Evolutionary conservation across 2,329 filamentous ascomycete species (phyloP), one percentile per base, ranked within the genome.

Genomic region (Xylariaceae sp.): DNA sequence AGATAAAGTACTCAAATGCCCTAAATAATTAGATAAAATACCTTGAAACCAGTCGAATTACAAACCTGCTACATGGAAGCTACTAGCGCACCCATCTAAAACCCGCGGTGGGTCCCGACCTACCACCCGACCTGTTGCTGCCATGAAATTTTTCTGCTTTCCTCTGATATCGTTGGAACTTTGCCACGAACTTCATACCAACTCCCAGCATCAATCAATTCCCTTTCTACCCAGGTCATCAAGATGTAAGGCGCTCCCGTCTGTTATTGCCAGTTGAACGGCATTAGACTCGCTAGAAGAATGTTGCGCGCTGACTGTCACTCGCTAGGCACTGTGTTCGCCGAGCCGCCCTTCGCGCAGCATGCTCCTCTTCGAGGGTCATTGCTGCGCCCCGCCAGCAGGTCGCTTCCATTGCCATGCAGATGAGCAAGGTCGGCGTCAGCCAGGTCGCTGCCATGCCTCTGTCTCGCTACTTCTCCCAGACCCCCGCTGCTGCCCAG

Each of bases 271-370:
- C 41, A 15, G 11, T n/a, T n/a, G 5, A n/a, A 13, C 5, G n/a
- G 10, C 11, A 45, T 15, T 45, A n/a, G 41, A 45, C 41, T 47
- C 44, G 18, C 6, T 39, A 15, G 17, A 23, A 30, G 18, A 60
- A 35, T 17, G 23, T 10, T 9, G 10, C 51, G 41, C n/a, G 57
- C 56, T 69, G 51, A 70, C 53, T 30, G 37, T 55, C 47, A 10
- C 35, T 55, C 51, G 51, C 56, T 56, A 73, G 71, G 71, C 67
- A 72, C 66, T 69, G 67, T 23, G 58, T 72, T 64, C 70, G 71
- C 55, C 71, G 71, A 60, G 69, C 69, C 53, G 71, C 68, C 59
- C 64, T 69, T 44, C 64, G 70, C 57, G 70, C 71, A 61, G 69
- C 66, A 61, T 69, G 66, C 64, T 69, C 68, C 55, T 68, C 68